phyloP scores from a whole-genome alignment of 805 yeast genomes.

The Cyberlindnera veronae region DNA sequence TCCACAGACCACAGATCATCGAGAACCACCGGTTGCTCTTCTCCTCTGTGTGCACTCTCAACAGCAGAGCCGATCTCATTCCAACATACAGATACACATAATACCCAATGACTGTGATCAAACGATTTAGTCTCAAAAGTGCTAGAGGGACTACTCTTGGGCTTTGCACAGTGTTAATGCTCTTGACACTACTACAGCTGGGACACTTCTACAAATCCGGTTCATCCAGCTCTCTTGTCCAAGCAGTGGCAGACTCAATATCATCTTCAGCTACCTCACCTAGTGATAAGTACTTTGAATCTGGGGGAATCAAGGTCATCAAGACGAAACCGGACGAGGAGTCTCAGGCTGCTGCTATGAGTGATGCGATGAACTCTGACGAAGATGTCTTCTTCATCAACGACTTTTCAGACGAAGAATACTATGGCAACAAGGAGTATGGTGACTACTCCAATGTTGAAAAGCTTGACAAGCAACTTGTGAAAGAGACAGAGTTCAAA shows the following conservation, averaged over 20 bases:
- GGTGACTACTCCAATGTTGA: slow-evolving; percentile 10
- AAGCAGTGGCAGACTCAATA: no score
- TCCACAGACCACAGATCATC: no score
- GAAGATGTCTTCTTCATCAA: slow-evolving; percentile 13
- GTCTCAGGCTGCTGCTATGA: slow-evolving; percentile 6
- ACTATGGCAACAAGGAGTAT: slow-evolving; percentile 17
- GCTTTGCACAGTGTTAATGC: slow-evolving; percentile 7
- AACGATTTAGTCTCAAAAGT: neutral
- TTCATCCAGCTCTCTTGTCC: neutral
- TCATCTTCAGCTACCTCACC: neutral
- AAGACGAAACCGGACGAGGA: slow-evolving; percentile 14
- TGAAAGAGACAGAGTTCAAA: slow-evolving; percentile 13
- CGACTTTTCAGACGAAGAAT: slow-evolving; percentile 19
- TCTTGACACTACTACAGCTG: slow-evolving; percentile 12
- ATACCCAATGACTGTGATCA: no score
- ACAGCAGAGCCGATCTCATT: no score
- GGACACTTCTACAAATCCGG: slow-evolving; percentile 4
- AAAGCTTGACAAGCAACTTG: slow-evolving; percentile 13
- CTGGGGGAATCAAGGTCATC: slow-evolving; percentile 10
- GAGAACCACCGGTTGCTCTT: no score
- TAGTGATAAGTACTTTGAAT: slow-evolving; percentile 5
- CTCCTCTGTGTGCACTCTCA: no score
- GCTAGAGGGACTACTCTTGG: slow-evolving; percentile 2
- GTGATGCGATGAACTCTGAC: slow-evolving; percentile 3
- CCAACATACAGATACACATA: no score